A percentile compares a stretch with the other conserved stretches of the same genome.
Conservation (phyloP, 2,329 filamentous ascomycete species). For the Thelonectria rubi region DNA sequence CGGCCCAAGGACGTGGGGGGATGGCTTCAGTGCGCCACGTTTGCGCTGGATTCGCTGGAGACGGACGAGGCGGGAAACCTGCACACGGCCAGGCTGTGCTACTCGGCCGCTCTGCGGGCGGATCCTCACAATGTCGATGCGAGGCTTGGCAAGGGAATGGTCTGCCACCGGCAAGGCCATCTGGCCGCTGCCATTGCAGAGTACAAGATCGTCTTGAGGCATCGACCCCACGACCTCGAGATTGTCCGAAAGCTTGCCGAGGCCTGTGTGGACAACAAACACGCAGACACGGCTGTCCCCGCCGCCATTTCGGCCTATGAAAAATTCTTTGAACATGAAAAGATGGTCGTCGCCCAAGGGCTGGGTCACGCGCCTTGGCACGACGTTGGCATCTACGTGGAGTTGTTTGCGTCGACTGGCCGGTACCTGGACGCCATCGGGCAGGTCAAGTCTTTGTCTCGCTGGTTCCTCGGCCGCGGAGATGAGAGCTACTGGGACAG, state of each 20-base stretch:
- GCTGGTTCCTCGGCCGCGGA: constrained; percentile 83
- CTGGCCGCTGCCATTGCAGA: constrained; percentile 63
- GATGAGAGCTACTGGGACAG: constrained; percentile 82
- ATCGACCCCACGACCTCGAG: constrained; percentile 62
- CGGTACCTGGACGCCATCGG: constrained; percentile 72
- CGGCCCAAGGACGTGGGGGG: constrained; percentile 66
- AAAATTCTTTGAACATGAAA: constrained; percentile 56
- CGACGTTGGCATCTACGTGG: constrained; percentile 85
- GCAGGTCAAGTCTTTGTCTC: constrained; percentile 75
- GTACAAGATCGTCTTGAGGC: constrained; percentile 64
- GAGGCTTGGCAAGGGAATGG: constrained; percentile 66
- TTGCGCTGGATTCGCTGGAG: constrained; percentile 61
- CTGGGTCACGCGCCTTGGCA: constrained; percentile 70
- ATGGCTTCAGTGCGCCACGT: constrained; percentile 68
- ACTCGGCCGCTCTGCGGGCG: constrained; percentile 66
- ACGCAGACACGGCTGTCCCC: constrained; percentile 50
- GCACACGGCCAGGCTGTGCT: constrained; percentile 66
- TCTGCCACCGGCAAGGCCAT: constrained; percentile 65
- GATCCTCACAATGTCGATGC: constrained; percentile 66
- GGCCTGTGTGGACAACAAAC: constrained; percentile 62
- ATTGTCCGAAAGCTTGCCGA: constrained; percentile 66
- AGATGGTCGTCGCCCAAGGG: constrained; percentile 45
- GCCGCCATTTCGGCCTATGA: constrained; percentile 60
- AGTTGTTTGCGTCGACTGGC: constrained; percentile 75
- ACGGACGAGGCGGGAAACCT: constrained; percentile 59